Base-by-base conservation (phyloP, 768 basidiomycete genomes). In the Udeniomyces megalosporus region DNA sequence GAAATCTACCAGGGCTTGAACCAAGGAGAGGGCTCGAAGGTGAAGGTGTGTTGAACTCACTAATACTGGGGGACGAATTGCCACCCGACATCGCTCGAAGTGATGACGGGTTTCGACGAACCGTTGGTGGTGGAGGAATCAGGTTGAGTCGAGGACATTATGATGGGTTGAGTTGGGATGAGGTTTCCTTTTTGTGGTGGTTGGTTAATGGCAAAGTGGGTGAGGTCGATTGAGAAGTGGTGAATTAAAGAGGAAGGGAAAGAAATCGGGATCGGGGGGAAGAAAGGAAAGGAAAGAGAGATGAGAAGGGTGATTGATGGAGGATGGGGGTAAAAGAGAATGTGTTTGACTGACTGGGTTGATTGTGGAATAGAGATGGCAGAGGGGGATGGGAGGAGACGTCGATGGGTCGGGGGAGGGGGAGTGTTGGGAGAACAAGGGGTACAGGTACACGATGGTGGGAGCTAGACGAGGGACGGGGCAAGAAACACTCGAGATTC, bases 51-150 rank as follows among this genome's bases (percentile, higher is more conserved):
- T 26, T 14, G 20, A 5, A 72, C 74, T 68, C 64, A 75, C 74
- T 99, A 99, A 78, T 97, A 97, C 76, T 99, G 92, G 53, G 90
- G 89, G 69, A 95, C 91, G 78, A 96, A 96, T 77, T 96, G 91
- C 90, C 91, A 96, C 76, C 92, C 91, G 72, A 96, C 92, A 26
- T 63, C 62, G 48, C 54, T 55, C 20, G 46, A 49, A 17, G 62
- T 58, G 62, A 63, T 58, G 35, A 38, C 49, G 3, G 62, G 56
- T 49, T 57, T 32, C 12, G 55, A 42, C n/a, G 54, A 55, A 35
- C 44, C 26, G 38, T 53, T 20, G 35, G 61, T 17, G 44, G 48
- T 17, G 26, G 56, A 14, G 26, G 48, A 12, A 8, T 48, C 31
- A 5, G 60, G 42, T 44, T 38, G 17, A n/a, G 26, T 12, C n/a